Evolutionary conservation across 2,329 filamentous ascomycete species (phyloP), one percentile per base, ranked within the genome.

Genomic region (Fusarium kyushuense): DNA sequence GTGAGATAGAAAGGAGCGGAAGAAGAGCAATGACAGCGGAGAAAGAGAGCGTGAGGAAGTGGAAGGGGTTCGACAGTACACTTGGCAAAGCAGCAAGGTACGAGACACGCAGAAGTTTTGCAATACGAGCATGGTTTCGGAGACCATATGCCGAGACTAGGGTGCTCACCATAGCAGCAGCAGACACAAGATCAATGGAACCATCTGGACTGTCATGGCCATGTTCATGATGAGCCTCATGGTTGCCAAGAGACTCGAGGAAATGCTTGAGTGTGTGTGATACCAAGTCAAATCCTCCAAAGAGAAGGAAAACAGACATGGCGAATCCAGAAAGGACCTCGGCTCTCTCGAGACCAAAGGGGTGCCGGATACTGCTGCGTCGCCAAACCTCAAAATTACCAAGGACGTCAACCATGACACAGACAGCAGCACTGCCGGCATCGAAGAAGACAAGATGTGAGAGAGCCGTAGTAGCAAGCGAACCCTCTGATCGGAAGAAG

Each of bases 381-480:
- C 93, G 93, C 96, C 96, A 99, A 40, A 98, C 94, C 77, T 99
- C 96, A 74, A 99, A 99, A 78, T 99, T 99, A 52, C 92, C 90
- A 47, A 97, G 87, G 2, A 98, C 92, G 76, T 99, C 96, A 46
- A 98, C 95, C 14, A 89, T 90, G 5, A 97, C 94, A 77, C 95
- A 98, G 7, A 98, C 88, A 47, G 94, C 90, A 6, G 96, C 96
- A 33, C 94, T 96, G 3, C 97, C 88, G 11, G 96, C 95, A 77
- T 99, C 96, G 78, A 97, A 99, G 78, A 98, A 92, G 61, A 98
- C 91, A 46, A 99, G 84, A 74, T 97, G 94, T 12, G 94, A 97
- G 19, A 99, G 84, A 0, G 95, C 95, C 9, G 94, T 97, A 81
- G 97, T 91, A 13, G 95, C 93, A 27, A 97, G 86, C 21, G 93